A percentile compares a stretch with the other conserved stretches of the same genome.
These are phyloP conservation scores for Aspergillus sclerotiicarbonarius DNA, from an alignment of 495 filamentous ascomycete species.

Conservation along the genomic window DNA sequence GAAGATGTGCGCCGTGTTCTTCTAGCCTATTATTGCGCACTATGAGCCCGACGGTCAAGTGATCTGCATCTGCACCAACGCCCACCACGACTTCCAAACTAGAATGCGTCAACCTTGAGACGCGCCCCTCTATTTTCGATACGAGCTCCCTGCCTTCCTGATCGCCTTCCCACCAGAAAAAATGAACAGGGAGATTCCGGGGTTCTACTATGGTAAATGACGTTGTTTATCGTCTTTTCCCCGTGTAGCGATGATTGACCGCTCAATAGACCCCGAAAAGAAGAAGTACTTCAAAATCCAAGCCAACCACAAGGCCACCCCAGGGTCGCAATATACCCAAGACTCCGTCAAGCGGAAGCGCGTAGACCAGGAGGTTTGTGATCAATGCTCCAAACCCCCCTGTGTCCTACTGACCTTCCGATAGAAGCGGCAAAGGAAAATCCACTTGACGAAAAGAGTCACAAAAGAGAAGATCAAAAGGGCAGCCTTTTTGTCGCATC, in stretches of 20 bases:
- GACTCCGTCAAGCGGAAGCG: constrained; percentile 45
- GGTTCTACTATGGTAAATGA: constrained; percentile 26
- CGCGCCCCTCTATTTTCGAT: neutral
- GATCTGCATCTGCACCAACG: neutral
- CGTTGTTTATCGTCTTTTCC: neutral
- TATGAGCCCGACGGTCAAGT: neutral
- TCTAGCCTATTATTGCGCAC: neutral
- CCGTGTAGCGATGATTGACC: neutral
- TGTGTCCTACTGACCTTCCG: constrained; percentile 9
- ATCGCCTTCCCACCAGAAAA: neutral
- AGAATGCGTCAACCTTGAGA: neutral
- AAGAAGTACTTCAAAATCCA: constrained; percentile 59
- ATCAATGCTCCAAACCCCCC: neutral
- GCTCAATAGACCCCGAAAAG: constrained; percentile 46
- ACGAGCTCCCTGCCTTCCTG: neutral
- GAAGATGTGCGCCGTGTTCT: neutral
- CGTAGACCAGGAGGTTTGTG: constrained; percentile 35
- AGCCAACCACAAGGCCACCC: constrained; percentile 45
- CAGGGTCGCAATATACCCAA: constrained; percentile 44
- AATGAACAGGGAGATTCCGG: constrained; percentile 32
- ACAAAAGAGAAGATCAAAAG: constrained; percentile 36
- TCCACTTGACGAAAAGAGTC: constrained; percentile 25
- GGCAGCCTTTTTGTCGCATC: constrained; percentile 27
- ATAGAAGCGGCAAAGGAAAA: constrained; percentile 32
- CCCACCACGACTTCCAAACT: neutral